These are phyloP conservation scores for Trichoderma atrobrunneum DNA, from an alignment of 2,329 filamentous ascomycete genomes.

Conservation along the genomic window DNA sequence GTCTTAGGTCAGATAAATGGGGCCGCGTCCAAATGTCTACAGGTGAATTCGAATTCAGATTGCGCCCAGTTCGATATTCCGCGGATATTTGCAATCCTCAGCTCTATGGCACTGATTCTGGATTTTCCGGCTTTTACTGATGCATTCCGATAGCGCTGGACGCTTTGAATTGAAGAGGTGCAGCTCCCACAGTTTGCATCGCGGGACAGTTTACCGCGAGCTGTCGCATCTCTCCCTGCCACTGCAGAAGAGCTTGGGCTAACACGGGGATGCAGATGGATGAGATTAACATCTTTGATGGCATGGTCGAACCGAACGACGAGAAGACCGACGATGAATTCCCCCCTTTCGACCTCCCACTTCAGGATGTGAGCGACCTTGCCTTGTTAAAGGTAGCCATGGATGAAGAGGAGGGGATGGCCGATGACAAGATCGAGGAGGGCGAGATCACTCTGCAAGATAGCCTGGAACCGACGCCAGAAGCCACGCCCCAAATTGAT, in stretches of 20 bases:
- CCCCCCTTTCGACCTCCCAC: background rate
- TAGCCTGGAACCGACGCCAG: background rate
- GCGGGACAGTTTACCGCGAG: background rate
- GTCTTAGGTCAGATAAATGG: background rate
- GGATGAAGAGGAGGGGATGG: background rate
- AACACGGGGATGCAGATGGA: constrained; percentile 21
- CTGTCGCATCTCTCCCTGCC: background rate
- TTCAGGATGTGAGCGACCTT: background rate
- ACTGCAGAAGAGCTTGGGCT: background rate
- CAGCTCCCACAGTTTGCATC: background rate
- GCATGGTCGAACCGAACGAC: background rate
- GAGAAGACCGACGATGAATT: background rate
- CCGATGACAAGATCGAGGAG: background rate
- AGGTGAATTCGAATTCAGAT: background rate
- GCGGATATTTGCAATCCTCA: background rate
- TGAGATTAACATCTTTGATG: constrained; percentile 14
- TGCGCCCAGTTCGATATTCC: background rate
- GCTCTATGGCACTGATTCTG: background rate
- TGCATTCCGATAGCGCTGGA: background rate
- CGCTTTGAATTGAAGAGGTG: background rate
- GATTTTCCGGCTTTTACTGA: background rate
- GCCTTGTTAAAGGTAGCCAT: background rate
- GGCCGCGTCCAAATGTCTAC: constrained; percentile 8
- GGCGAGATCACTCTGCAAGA: background rate
- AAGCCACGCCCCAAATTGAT: background rate